Base-by-base conservation (phyloP, 306 rosid species). In the Rosa chinensis region DNA sequence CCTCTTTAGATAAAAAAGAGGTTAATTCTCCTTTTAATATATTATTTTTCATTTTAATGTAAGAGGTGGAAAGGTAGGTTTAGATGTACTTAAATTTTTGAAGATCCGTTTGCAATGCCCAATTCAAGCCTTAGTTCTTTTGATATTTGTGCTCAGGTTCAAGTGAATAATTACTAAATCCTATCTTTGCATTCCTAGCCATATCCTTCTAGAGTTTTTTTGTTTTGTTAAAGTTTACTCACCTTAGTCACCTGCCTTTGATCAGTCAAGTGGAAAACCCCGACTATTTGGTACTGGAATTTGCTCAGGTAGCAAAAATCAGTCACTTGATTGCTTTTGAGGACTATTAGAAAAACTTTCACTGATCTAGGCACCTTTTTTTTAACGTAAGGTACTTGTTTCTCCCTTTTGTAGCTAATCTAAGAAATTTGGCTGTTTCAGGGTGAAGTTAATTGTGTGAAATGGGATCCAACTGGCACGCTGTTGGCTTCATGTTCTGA, bases 391-490 rank as follows among this genome's bases (percentile, higher is more conserved):
- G 23, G 25, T 77, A 68, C 20, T 32, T 23, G 52, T 61, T 63
- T 23, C 10, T 42, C 12, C 37, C 2, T 75, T 55, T 80, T 9
- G 4, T 68, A 39, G 53, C 84, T 85, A 70, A 77, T 79, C 45
- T 40, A 66, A 74, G 40, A 53, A 49, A 62, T 82, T 80, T 17
- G 72, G 53, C 79, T 52, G 67, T 86, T 89, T 78, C 83, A 94
- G 98, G 98, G 92, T 12, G 97, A 92, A 86, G 98, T 94, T 70
- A 95, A 95, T 82, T 95, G 97, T 86, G 98, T 95, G 76, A 95
- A 95, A 87, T 92, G 99, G 99, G 99, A 95, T 84, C 99, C 99
- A 81, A 86, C 94, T 6, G 99, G 99, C 73, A 72, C 92, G 64
- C 81, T 92, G 82, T 82, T 95, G 85, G 99, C 99, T 64, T 95